Percentiles rank a stretch among this genome's conserved stretches.
Conservation (phyloP, 2,329 filamentous ascomycete species). For the Aureobasidium sp. region DNA sequence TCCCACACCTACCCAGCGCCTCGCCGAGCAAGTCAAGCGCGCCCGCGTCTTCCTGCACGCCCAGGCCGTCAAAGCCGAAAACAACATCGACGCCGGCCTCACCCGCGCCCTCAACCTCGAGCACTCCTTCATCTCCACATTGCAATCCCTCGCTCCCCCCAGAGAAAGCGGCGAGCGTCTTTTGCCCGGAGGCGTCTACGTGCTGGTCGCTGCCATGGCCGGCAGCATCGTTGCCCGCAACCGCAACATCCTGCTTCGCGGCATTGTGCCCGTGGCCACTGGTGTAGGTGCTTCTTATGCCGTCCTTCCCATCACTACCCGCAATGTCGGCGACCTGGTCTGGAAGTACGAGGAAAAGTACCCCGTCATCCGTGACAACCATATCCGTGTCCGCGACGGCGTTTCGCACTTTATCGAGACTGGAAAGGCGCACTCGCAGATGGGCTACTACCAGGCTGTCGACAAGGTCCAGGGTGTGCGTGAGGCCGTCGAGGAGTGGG, state of each 20-base stretch:
- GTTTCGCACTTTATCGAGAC: slow-evolving; percentile 65
- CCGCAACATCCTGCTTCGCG: slow-evolving; percentile 75
- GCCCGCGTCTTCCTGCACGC: slow-evolving; percentile 74
- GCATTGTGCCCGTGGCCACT: slow-evolving; percentile 67
- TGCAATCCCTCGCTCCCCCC: slow-evolving; percentile 81
- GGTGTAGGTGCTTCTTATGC: slow-evolving; percentile 78
- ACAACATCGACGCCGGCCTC: slow-evolving; percentile 74
- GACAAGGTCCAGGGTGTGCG: slow-evolving; percentile 71
- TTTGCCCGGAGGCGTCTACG: slow-evolving; percentile 84
- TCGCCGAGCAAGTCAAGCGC: slow-evolving; percentile 73
- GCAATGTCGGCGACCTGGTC: slow-evolving; percentile 75
- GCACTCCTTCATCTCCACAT: slow-evolving; percentile 79
- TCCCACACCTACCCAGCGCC: slow-evolving; percentile 81
- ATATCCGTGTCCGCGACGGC: slow-evolving; percentile 63
- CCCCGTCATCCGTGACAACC: slow-evolving; percentile 74
- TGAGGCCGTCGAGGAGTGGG: slow-evolving; percentile 77
- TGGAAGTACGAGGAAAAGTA: slow-evolving; percentile 93
- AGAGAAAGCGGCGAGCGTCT: slow-evolving; percentile 81
- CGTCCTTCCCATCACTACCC: slow-evolving; percentile 81
- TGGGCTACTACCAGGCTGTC: slow-evolving; percentile 66
- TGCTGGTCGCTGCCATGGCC: slow-evolving; percentile 89
- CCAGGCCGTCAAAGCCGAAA: slow-evolving; percentile 67
- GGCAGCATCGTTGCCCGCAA: slow-evolving; percentile 86
- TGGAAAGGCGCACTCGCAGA: slow-evolving; percentile 65
- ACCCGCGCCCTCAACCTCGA: slow-evolving; percentile 78